Conservation (phyloP, 345 rosid species). For the Bretschneidera sinensis region DNA sequence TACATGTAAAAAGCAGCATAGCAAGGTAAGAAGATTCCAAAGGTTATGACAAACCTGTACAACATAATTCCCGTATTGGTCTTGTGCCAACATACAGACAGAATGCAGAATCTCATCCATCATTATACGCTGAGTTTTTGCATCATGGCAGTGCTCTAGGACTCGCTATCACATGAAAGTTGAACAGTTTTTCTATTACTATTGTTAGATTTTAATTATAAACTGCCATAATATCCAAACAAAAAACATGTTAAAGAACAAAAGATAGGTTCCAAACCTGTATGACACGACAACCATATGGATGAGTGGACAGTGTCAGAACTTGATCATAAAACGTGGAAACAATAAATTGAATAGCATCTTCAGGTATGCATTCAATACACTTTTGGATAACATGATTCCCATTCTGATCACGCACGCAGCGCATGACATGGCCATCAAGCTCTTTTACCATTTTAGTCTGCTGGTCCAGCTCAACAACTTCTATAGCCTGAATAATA, state of each 20-base stretch:
- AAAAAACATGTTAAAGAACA: not conserved
- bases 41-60: slow-evolving; percentile 66
- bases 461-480: slow-evolving; percentile 86
- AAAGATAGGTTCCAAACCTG: slow-evolving; percentile 54
- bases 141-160: slow-evolving; percentile 79
- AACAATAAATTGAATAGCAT: slow-evolving; percentile 69
- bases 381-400: slow-evolving; percentile 98
- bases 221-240: not conserved
- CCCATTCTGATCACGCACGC: slow-evolving; percentile 96
- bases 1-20: not conserved
- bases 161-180: slow-evolving; percentile 58
- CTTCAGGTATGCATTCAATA: slow-evolving; percentile 92
- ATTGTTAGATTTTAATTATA: slow-evolving; percentile 3
- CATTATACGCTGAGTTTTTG: slow-evolving; percentile 72
- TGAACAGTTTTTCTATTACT: not conserved
- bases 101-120: slow-evolving; percentile 81
- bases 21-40: not conserved
- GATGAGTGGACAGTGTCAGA: slow-evolving; percentile 79
- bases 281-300: slow-evolving; percentile 97
- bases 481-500: slow-evolving; percentile 72
- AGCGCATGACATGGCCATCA: slow-evolving; percentile 88
- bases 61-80: slow-evolving; percentile 97
- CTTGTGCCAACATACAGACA: slow-evolving; percentile 92
- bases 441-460: slow-evolving; percentile 87
- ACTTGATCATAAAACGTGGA: slow-evolving; percentile 86